phyloP scores from a whole-genome alignment of 2,329 filamentous ascomycete genomes.

The Colletotrichum trifolii region DNA sequence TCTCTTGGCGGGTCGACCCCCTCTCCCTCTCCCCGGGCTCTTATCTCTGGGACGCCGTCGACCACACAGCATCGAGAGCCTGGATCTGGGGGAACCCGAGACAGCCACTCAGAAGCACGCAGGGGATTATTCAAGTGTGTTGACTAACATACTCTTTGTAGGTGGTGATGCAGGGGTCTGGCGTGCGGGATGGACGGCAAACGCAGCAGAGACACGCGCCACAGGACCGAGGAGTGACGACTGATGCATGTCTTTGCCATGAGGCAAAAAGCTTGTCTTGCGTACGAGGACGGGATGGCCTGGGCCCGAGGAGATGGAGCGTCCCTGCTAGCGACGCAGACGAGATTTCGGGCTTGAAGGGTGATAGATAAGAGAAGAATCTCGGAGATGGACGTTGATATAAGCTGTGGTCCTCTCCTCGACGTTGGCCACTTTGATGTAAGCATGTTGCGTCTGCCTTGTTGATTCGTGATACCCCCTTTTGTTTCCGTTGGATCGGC shows the following conservation, averaged over 20 bases:
- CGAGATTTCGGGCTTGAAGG: constrained; percentile 1
- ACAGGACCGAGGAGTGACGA: too few species aligned
- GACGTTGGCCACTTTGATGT: not conserved
- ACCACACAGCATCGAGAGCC: not conserved
- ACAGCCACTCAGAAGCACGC: not conserved
- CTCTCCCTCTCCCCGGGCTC: constrained; percentile 1
- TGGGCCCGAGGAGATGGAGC: not conserved
- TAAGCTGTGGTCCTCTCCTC: not conserved
- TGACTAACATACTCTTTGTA: constrained; percentile 11
- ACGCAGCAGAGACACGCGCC: too few species aligned
- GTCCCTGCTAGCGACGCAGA: not conserved
- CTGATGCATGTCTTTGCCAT: not conserved
- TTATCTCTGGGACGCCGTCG: constrained; percentile 13
- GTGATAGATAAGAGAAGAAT: constrained; percentile 9
- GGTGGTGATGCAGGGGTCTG: not conserved
- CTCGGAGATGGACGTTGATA: not conserved
- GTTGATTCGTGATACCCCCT: constrained; percentile 3
- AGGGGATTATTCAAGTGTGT: constrained; percentile 11
- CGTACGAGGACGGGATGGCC: constrained; percentile 18
- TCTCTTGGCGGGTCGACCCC: constrained; percentile 33
- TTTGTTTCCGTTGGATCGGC: not conserved
- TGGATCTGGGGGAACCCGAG: too few species aligned
- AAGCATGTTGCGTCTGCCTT: not conserved
- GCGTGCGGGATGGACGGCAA: too few species aligned
- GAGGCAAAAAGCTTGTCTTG: constrained; percentile 28